These are phyloP conservation scores for Fibroporia radiculosa DNA, from an alignment of 768 basidiomycete species.

Conservation along the genomic window DNA sequence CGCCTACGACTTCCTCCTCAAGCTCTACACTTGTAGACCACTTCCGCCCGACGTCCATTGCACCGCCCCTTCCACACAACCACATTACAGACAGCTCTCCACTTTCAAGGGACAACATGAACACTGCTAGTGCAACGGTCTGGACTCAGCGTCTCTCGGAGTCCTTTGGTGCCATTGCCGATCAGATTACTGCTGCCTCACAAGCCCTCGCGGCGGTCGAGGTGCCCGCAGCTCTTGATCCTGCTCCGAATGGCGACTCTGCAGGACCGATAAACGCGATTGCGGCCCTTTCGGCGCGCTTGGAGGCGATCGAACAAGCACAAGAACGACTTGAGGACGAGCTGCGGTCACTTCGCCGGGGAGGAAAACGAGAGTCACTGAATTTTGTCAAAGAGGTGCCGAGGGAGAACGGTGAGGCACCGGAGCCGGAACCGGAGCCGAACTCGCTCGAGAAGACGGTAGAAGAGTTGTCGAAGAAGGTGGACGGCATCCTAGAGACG, in stretches of 20 bases:
- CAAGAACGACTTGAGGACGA: constrained; percentile 27
- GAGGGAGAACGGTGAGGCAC: background rate
- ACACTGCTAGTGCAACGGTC: background rate
- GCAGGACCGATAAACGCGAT: constrained; percentile 9
- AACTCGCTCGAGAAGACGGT: constrained; percentile 15
- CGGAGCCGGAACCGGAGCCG: constrained; percentile 12
- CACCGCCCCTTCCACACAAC: constrained; percentile 17
- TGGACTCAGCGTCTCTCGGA: constrained; percentile 29
- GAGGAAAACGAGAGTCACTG: background rate
- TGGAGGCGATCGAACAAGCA: constrained; percentile 26
- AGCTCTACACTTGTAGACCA: constrained; percentile 2
- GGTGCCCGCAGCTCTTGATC: constrained; percentile 5
- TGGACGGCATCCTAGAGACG: constrained; percentile 24
- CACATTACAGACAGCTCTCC: background rate
- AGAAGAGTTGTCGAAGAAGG: constrained; percentile 29
- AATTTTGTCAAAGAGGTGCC: constrained; percentile 6
- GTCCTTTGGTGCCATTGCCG: constrained; percentile 32
- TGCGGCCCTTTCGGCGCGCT: constrained; percentile 15
- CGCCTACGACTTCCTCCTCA: constrained; percentile 1
- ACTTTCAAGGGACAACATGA: background rate
- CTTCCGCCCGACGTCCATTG: background rate
- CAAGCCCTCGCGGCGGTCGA: constrained; percentile 26
- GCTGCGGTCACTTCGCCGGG: constrained; percentile 21
- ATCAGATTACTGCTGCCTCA: constrained; percentile 34
- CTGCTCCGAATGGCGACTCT: background rate